Percentiles rank a stretch among this genome's conserved stretches.
Conservation (phyloP, 2,329 filamentous ascomycete species). For the Pyrenophora graminea region DNA sequence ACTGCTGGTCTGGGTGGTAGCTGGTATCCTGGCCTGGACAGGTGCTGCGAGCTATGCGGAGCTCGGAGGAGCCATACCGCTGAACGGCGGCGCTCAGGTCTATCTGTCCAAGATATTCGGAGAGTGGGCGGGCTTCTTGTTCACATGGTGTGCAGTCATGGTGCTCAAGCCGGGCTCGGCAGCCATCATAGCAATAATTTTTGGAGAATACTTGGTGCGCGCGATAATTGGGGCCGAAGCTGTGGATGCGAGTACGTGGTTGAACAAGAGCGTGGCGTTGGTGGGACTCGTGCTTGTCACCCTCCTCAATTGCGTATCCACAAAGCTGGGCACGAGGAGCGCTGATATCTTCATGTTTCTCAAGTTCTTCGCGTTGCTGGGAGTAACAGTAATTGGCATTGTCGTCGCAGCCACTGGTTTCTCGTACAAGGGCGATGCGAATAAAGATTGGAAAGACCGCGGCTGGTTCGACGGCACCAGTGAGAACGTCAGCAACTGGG, state of each 20-base stretch:
- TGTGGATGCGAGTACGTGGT: constrained; percentile 78
- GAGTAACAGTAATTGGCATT: constrained; percentile 83
- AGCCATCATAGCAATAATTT: constrained; percentile 96
- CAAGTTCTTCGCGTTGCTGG: constrained; percentile 88
- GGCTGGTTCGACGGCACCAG: constrained; percentile 90
- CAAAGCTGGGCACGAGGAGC: constrained; percentile 80
- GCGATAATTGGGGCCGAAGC: constrained; percentile 86
- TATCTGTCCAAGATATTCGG: constrained; percentile 97
- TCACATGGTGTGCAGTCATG: constrained; percentile 93
- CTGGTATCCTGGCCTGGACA: constrained; percentile 93
- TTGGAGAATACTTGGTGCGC: constrained; percentile 94
- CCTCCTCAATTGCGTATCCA: constrained; percentile 86
- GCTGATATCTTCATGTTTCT: constrained; percentile 96
- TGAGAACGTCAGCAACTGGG: constrained; percentile 80
- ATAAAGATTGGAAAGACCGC: constrained; percentile 81
- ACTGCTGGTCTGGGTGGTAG: constrained; percentile 87
- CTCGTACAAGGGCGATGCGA: constrained; percentile 75
- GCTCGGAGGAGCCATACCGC: constrained; percentile 89
- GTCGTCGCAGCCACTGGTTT: constrained; percentile 86
- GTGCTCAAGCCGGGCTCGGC: constrained; percentile 92
- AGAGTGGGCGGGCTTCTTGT: constrained; percentile 88
- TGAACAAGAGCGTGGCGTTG: constrained; percentile 86
- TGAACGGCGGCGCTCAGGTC: constrained; percentile 92
- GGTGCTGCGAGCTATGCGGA: constrained; percentile 94
- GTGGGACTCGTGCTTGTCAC: constrained; percentile 77